Percentiles rank a stretch among this genome's conserved stretches.
Evolutionary conservation across 2,329 filamentous ascomycete species (phyloP).

Genomic region (Hypoxylon sp.): DNA sequence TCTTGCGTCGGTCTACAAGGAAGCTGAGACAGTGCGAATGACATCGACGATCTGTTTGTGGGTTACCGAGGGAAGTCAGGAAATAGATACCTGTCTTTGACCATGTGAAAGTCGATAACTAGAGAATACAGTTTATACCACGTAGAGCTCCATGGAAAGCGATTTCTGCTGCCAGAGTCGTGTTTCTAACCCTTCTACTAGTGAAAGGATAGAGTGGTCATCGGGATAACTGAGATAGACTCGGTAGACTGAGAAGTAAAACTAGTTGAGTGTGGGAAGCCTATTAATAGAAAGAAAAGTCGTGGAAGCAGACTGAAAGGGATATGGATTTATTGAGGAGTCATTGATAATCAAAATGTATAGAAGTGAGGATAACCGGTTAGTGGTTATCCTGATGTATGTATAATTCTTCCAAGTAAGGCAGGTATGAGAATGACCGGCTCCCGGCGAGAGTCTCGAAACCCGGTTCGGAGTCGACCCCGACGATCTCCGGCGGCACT

Average conservation of each 20-base stretch:
- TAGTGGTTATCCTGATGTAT: not conserved
- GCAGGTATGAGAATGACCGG: too few relatives aligned
- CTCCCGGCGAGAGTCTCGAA: not conserved
- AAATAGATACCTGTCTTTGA: not conserved
- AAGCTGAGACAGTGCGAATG: constrained; percentile 26
- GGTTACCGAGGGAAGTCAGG: not conserved
- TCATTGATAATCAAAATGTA: too few relatives aligned
- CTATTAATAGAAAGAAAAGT: too few relatives aligned
- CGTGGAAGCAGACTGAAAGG: too few relatives aligned
- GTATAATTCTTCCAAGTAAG: too few relatives aligned
- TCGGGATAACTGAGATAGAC: too few relatives aligned
- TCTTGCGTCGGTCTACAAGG: constrained; percentile 1
- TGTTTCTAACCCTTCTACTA: not conserved
- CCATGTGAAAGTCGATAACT: not conserved
- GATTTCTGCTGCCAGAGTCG: not conserved
- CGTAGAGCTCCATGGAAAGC: not conserved
- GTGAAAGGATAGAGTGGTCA: too few relatives aligned
- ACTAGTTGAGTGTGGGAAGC: too few relatives aligned
- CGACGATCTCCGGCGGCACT: constrained; percentile 36
- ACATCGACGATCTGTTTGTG: constrained; percentile 2
- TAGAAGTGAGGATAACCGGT: too few relatives aligned
- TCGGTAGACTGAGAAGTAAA: too few relatives aligned
- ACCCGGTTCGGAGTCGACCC: constrained; percentile 14
- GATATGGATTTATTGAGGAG: too few relatives aligned
- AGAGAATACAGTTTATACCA: not conserved